Base-by-base conservation (phyloP, 495 filamentous ascomycete species). In the Amorphotheca resinae region DNA sequence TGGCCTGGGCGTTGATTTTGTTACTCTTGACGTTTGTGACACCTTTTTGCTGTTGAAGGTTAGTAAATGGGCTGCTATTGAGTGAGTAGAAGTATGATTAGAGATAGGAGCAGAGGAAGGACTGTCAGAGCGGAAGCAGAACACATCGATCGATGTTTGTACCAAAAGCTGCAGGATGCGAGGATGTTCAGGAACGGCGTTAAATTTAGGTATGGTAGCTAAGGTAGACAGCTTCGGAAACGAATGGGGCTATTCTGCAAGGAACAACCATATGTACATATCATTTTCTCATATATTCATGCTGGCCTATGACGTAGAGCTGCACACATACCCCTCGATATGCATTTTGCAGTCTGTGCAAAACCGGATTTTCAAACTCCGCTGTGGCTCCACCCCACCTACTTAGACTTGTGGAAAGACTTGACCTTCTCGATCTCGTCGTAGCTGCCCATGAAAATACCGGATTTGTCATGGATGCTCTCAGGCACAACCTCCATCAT, bases 381-480 rank as follows among this genome's bases (percentile, higher is more conserved):
- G 12, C 21, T 9, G 21, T 21, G 35, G 12, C 22, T 11, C 30
- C 21, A n/a, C 9, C 18, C 12, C 30, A 5, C 17, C 37, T 50
- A 46, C 44, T 28, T 28, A 5, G 25, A 5, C 11, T 52, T 53
- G 31, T 55, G 48, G 41, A 55, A 50, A 15, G 28, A 14, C 59
- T 94, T 93, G 47, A 95, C 82, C 73, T 94, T 95, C 65, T 93
- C 82, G 18, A 98, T 78, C 72, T 98, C 91, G 44, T 93, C 82
- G 48, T 83, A 83, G 41, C 85, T 93, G 46, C 91, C 91, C 66
- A 98, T 72, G 70, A 89, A 98, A 54, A 98, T 95, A 53, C 91
- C 91, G 17, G 86, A 86, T 54, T 80, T 77, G 67, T 98, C 91
- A 59, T 98, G 91, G 53, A 98, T 98, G 59, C 85, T 74, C 62